These are phyloP conservation scores for grape (Vitis vinifera) DNA, from an alignment of 164 flowering plant genomes.

Conservation along the genomic window ASM3070453v1 NC_081815.1:3239001-3239500, in stretches of 20 bases:
- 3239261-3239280: constrained; percentile 51
- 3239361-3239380: constrained; percentile 55
- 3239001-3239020: constrained; percentile 4
- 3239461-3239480: no score
- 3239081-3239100: constrained; percentile 26
- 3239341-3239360: constrained; percentile 40
- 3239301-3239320: constrained; percentile 38
- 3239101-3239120: neutral
- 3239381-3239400: constrained; percentile 64
- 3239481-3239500: no score
- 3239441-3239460: no score
- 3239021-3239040: neutral
- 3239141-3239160: no score
- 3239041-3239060: neutral
- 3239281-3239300: constrained; percentile 59
- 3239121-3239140: neutral
- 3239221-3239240: constrained; percentile 37
- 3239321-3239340: constrained; percentile 48
- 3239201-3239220: constrained; percentile 53
- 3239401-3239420: neutral
- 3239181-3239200: constrained; percentile 33
- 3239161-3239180: no score
- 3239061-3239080: neutral
- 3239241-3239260: constrained; percentile 37
- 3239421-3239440: no score